phyloP scores from a whole-genome alignment of 2,329 filamentous ascomycete species.

The Scedosporium boydii region DNA sequence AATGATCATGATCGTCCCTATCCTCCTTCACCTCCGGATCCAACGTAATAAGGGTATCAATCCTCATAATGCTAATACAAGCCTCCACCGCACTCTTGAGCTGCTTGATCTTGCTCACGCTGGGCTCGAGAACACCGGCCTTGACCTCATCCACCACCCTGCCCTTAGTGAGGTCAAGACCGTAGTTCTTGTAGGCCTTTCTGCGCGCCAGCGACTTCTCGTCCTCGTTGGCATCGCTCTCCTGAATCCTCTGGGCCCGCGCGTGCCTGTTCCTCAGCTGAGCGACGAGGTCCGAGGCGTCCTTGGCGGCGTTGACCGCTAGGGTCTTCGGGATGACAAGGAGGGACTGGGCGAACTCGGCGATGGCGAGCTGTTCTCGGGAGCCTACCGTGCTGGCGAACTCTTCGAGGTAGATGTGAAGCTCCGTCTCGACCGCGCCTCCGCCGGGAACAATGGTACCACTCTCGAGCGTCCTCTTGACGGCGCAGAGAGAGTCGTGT shows the following conservation, averaged over 20 bases:
- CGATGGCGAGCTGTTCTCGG: constrained; percentile 93
- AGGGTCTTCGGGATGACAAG: constrained; percentile 94
- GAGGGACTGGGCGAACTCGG: constrained; percentile 90
- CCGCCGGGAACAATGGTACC: constrained; percentile 95
- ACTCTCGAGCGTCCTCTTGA: constrained; percentile 94
- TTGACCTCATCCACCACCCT: constrained; percentile 91
- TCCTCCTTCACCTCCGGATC: constrained; percentile 76
- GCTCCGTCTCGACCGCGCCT: constrained; percentile 93
- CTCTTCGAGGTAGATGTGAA: constrained; percentile 98
- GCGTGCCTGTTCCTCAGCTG: constrained; percentile 92
- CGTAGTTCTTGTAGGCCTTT: constrained; percentile 99
- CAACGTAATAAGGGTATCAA: constrained; percentile 96
- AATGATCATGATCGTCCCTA: constrained; percentile 84
- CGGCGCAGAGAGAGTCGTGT: constrained; percentile 91
- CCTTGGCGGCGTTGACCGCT: constrained; percentile 94
- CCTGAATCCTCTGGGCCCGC: constrained; percentile 81
- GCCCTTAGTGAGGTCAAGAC: constrained; percentile 79
- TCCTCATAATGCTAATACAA: constrained; percentile 98
- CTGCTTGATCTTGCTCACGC: constrained; percentile 96
- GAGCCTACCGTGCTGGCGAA: constrained; percentile 96
- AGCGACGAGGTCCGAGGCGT: constrained; percentile 87
- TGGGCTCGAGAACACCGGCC: constrained; percentile 89
- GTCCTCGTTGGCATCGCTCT: constrained; percentile 74
- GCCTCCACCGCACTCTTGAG: constrained; percentile 98
- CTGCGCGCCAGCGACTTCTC: constrained; percentile 85